Base-by-base conservation (phyloP, 2,329 filamentous ascomycete genomes). In the Colletotrichum sp. region DNA sequence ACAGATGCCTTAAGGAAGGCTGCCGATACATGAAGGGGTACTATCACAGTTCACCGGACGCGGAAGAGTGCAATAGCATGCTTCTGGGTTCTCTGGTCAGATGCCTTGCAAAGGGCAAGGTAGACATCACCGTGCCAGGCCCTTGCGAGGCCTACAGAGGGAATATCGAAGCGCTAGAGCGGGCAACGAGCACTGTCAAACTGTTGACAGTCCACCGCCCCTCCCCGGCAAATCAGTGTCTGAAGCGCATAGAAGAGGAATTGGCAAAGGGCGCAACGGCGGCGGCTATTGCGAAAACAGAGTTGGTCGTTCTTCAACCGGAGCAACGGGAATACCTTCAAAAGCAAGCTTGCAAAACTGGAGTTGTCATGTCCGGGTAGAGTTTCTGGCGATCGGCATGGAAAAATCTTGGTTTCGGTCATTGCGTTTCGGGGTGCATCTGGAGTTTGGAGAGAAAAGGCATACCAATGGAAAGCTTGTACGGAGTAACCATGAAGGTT, bases 1-100 rank as follows among this genome's bases (percentile, higher is more conserved):
- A 76, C 64, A 57, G 74, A n/a, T 76, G 74, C 13, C 70, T 76
- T 21, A 76, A 76, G 13, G 74, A 76, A 34, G 74, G 74, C 15
- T 74, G 74, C 34, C 58, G 74, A 6, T 76, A 76, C 34, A 74
- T 76, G 74, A 73, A 76, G 30, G 74, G 74, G 7, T 76, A 76
- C 30, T 76, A 74, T 16, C 74, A 76, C 64, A 76, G 74, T 48
- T 76, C 74, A 7, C 43, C 74, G 12, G 74, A 76, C 15, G 74
- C 74, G 4, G 74, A 76, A 26, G 74, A 76, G 65, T 76, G 74
- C 58, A 76, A 76, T 60, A 76, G 74, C 70, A 76, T 76, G 74
- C 74, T 76, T 2, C 28, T 76, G 12, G 74, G 74, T 21, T 76
- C 74, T 16, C 28, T 76, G 21, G 58, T 76, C 4, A 36, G 74